A percentile compares a stretch with the other conserved stretches of the same genome.
phyloP scores from a whole-genome alignment of 1,139 yeast species.

The Pichia cactophila region DNA sequence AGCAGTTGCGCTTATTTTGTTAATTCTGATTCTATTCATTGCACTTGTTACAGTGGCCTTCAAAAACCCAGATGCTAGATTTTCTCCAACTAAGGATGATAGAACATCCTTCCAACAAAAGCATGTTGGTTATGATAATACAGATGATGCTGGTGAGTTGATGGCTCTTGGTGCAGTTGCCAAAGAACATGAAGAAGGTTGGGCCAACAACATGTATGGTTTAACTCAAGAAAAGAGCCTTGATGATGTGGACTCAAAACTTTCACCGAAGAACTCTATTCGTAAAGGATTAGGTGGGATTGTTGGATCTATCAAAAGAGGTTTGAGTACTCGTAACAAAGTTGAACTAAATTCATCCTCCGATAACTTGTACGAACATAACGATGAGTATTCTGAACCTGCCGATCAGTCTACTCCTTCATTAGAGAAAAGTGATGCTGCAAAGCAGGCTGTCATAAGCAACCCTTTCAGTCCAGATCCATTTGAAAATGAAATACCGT shows the following conservation, averaged over 20 bases:
- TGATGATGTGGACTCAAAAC: not conserved
- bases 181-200: constrained; percentile 58
- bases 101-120: constrained; percentile 71
- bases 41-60: constrained; percentile 50
- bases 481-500: constrained; percentile 1
- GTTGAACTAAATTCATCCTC: not conserved
- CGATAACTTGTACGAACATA: not conserved
- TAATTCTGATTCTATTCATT: constrained; percentile 54
- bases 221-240: constrained; percentile 8
- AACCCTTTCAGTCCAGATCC: constrained; percentile 9
- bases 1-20: constrained; percentile 59
- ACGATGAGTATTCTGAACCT: not conserved
- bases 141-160: constrained; percentile 44
- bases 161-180: constrained; percentile 63
- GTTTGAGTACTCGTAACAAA: constrained; percentile 16
- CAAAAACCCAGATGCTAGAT: constrained; percentile 76
- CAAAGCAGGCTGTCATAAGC: not conserved
- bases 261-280: constrained; percentile 1
- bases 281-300: constrained; percentile 8
- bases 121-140: constrained; percentile 24
- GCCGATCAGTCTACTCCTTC: constrained; percentile 1
- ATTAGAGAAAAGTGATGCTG: not conserved
- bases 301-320: constrained; percentile 12
- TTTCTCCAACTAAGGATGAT: constrained; percentile 78
- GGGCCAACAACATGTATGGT: constrained; percentile 61